Evolutionary conservation across 352 stramenopile genomes (phyloP).

Genomic region (Aphanomyces stellatus): DNA sequence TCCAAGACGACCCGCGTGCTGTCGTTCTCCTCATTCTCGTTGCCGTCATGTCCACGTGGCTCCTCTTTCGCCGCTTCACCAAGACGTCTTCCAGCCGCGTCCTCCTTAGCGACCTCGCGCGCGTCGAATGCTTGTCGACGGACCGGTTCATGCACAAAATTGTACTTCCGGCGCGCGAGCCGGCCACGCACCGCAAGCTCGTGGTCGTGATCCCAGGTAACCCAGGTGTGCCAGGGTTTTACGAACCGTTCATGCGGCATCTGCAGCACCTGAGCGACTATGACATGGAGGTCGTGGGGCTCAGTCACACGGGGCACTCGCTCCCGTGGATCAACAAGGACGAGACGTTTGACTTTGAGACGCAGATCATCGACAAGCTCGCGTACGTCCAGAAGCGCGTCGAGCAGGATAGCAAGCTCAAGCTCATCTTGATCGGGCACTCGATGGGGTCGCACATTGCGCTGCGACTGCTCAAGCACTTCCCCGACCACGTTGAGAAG

Average conservation of each 20-base stretch:
- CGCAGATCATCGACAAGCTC: constrained; percentile 69
- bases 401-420: constrained; percentile 34
- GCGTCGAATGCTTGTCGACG: not conserved
- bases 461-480: constrained; percentile 42
- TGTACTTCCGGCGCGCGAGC: not conserved
- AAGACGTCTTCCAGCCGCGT: not conserved
- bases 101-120: not conserved
- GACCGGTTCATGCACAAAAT: constrained; percentile 7
- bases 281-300: constrained; percentile 41
- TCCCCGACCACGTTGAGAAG: constrained; percentile 44
- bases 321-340: constrained; percentile 56
- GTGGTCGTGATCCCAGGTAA: constrained; percentile 62
- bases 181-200: constrained; percentile 11
- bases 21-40: not conserved
- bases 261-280: constrained; percentile 29
- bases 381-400: constrained; percentile 51
- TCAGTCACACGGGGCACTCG: constrained; percentile 54
- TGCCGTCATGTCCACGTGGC: not conserved
- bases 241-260: constrained; percentile 55
- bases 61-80: not conserved
- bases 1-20: not conserved
- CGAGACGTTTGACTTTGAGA: constrained; percentile 27
- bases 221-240: constrained; percentile 52
- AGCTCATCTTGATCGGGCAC: constrained; percentile 49
- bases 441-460: constrained; percentile 54